Evolutionary conservation across 2,329 filamentous ascomycete species (phyloP), one percentile per base, ranked within the genome.

Genomic region (Colletotrichum shisoi): DNA sequence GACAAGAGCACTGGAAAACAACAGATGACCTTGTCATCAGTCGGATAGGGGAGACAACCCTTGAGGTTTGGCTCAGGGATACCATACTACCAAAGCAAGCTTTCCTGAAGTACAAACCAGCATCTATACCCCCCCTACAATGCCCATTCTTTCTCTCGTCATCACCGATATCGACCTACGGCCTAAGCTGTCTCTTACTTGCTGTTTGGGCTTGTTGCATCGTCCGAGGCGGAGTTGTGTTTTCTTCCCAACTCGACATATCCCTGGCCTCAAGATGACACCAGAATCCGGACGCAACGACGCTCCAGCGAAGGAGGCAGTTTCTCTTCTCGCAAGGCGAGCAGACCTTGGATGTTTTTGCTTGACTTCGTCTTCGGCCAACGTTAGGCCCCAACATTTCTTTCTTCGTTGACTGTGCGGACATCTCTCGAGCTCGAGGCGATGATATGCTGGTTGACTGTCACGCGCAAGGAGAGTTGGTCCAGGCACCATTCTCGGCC

Each of bases 231-330:
- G 49, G 49, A 61, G 57, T 42, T 48, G 31, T 56, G 49, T 40
- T 40, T 48, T 42, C 31, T 44, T 53, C 48, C 21, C 19, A 57
- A 67, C 24, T n/a, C 17, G 46, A 67, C 60, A 31, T 53, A 67
- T 67, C 63, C 63, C 63, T 66, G 58, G 27, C 57, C 42, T 44
- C 39, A 39, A 67, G 44, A 46, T 57, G 34, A 31, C 39, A 31
- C 42, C 40, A 45, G 21, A 45, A 51, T 46, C 31, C 17, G 40
- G 46, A 57, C 59, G 46, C 51, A 39, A 34, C 2, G 31, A 34
- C 7, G 31, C 31, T 34, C 31, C 31, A 34, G 57, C 13, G 21
- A 17, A 11, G 19, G 9, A 27, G 12, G 21, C 49, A 21, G 15
- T 13, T 27, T 17, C 31, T 39, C 54, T 31, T 52, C 39, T n/a